These are phyloP conservation scores for Malus sylvestris DNA, from an alignment of 306 rosid species.

Conservation along the genomic window DNA sequence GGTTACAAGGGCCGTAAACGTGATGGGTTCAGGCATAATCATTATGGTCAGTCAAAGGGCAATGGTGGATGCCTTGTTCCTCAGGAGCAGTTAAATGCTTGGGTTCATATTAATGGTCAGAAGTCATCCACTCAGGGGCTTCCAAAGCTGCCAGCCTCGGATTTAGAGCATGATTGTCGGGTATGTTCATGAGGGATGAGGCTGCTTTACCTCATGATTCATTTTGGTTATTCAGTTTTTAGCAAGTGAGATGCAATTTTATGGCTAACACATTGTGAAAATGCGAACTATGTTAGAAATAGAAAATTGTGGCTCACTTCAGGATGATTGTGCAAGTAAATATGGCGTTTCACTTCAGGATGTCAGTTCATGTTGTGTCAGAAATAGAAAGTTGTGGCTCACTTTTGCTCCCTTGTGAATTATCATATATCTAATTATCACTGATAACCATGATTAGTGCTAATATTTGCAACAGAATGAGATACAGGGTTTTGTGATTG, in stretches of 20 bases:
- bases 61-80: slow-evolving; percentile 50
- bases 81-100: slow-evolving; percentile 68
- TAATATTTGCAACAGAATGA: not conserved
- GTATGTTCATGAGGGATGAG: slow-evolving; percentile 30
- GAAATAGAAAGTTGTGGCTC: too few species aligned
- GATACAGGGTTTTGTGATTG: not conserved
- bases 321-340: too few species aligned
- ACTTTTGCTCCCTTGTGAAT: not conserved
- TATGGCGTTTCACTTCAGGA: too few species aligned
- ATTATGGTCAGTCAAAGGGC: slow-evolving; percentile 18
- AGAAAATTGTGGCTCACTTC: too few species aligned
- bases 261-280: not conserved
- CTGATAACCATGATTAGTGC: not conserved
- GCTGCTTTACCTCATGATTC: not conserved
- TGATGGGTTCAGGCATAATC: slow-evolving; percentile 40
- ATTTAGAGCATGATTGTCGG: slow-evolving; percentile 49
- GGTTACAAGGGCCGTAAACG: slow-evolving; percentile 57
- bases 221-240: slow-evolving; percentile 4
- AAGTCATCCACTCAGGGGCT: slow-evolving; percentile 33
- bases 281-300: not conserved
- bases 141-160: slow-evolving; percentile 32
- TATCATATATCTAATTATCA: not conserved
- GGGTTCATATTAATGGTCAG: slow-evolving; percentile 58
- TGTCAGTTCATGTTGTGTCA: not conserved
- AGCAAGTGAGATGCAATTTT: not conserved